Evolutionary conservation across 352 stramenopile genomes (phyloP).

Genomic region (Pythium phragmiticola): DNA sequence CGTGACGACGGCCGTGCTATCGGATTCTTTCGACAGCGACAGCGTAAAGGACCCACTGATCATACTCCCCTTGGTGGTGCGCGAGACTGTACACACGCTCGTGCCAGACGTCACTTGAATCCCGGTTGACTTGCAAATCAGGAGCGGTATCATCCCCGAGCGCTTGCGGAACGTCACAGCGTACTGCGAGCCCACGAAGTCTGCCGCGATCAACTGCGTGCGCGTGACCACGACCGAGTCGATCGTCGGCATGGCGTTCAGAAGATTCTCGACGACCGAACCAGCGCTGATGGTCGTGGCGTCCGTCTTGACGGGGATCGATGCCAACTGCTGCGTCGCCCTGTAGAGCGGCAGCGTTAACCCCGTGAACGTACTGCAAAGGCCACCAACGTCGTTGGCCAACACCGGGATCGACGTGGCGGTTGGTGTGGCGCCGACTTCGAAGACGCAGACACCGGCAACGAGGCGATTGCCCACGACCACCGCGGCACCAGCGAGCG

Average conservation of each 20-base stretch:
- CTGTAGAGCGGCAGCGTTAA: constrained; percentile 51
- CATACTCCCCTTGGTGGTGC: constrained; percentile 56
- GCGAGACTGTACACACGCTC: constrained; percentile 32
- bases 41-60: constrained; percentile 69
- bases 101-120: constrained; percentile 37
- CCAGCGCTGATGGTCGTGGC: constrained; percentile 36
- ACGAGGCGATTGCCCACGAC: constrained; percentile 36
- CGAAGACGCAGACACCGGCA: constrained; percentile 57
- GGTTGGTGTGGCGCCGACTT: constrained; percentile 31
- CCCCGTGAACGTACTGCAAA: constrained; percentile 50
- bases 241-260: constrained; percentile 43
- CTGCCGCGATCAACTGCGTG: constrained; percentile 33
- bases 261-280: constrained; percentile 38
- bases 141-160: constrained; percentile 53
- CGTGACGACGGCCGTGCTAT: constrained; percentile 14
- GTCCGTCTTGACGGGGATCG: constrained; percentile 45
- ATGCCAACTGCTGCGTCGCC: constrained; percentile 40
- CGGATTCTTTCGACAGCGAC: constrained; percentile 43
- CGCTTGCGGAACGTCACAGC: constrained; percentile 60
- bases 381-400: constrained; percentile 39
- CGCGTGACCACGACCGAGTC: constrained; percentile 49
- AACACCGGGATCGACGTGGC: constrained; percentile 39
- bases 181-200: constrained; percentile 64
- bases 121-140: constrained; percentile 37
- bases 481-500: constrained; percentile 32